A percentile compares a stretch with the other conserved stretches of the same genome.
phyloP scores from a whole-genome alignment of 2,329 filamentous ascomycete genomes.

The Hypoxylon sp. region DNA sequence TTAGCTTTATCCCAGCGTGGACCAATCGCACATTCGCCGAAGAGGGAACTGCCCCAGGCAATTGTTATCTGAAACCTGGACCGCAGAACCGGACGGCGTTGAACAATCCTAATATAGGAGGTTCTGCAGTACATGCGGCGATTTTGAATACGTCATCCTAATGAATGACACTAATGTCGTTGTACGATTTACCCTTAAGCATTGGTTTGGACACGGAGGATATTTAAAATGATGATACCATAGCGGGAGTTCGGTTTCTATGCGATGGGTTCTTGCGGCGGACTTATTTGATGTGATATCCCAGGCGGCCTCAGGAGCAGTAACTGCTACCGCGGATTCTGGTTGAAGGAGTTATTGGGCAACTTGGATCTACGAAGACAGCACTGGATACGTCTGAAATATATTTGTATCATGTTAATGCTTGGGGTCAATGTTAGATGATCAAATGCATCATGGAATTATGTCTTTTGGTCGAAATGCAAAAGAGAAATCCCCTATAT shows the following conservation, averaged over 20 bases:
- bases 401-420: background rate
- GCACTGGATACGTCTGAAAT: background rate
- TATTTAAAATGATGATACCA: slow-evolving; percentile 38
- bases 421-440: slow-evolving; percentile 9
- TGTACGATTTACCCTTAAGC: slow-evolving; percentile 30
- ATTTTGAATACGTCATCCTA: slow-evolving; percentile 49
- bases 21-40: slow-evolving; percentile 57
- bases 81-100: slow-evolving; percentile 54
- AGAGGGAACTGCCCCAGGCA: slow-evolving; percentile 58
- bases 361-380: slow-evolving; percentile 8
- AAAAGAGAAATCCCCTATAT: slow-evolving; percentile 3
- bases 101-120: slow-evolving; percentile 53
- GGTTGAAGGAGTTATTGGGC: slow-evolving; percentile 20
- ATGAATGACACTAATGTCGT: background rate
- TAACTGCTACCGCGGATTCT: slow-evolving; percentile 14
- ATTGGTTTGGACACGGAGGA: slow-evolving; percentile 26
- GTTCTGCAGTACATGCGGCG: slow-evolving; percentile 57
- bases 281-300: slow-evolving; percentile 19
- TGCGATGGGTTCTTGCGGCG: slow-evolving; percentile 5
- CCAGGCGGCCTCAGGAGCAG: slow-evolving; percentile 7
- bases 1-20: slow-evolving; percentile 63
- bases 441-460: slow-evolving; percentile 15
- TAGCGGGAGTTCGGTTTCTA: slow-evolving; percentile 42
- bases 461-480: background rate
- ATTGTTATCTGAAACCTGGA: slow-evolving; percentile 63